Evolutionary conservation across 2,329 filamentous ascomycete genomes (phyloP).

Genomic region (Fusarium sp.): DNA sequence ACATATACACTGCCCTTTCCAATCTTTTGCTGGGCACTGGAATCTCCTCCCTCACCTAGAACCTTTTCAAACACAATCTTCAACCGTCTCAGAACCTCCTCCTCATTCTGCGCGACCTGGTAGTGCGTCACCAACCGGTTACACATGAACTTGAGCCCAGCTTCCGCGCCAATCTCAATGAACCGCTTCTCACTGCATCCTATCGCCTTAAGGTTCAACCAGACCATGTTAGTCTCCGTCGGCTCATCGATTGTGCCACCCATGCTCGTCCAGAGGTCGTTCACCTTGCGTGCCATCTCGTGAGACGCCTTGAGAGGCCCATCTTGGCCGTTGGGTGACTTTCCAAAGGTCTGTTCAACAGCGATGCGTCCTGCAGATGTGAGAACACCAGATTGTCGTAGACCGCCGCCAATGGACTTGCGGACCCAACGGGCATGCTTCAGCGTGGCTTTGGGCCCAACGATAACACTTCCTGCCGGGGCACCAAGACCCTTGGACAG

Average conservation of each 20-base stretch:
- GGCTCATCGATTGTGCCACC: slow-evolving; percentile 75
- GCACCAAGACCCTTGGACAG: slow-evolving; percentile 87
- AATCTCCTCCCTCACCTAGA: slow-evolving; percentile 35
- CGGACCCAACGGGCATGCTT: slow-evolving; percentile 57
- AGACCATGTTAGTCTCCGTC: slow-evolving; percentile 92
- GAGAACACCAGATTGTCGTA: slow-evolving; percentile 77
- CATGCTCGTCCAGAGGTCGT: slow-evolving; percentile 73
- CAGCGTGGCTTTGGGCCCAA: slow-evolving; percentile 56
- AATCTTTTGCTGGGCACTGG: slow-evolving; percentile 21
- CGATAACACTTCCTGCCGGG: slow-evolving; percentile 79
- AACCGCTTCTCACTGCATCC: slow-evolving; percentile 55
- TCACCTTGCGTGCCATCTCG: slow-evolving; percentile 68
- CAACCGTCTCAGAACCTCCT: slow-evolving; percentile 67
- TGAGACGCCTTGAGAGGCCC: slow-evolving; percentile 71
- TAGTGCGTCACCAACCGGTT: slow-evolving; percentile 60
- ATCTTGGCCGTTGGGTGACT: slow-evolving; percentile 50
- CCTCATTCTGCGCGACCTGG: slow-evolving; percentile 69
- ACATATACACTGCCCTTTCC: slow-evolving; percentile 42
- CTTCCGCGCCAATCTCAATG: slow-evolving; percentile 51
- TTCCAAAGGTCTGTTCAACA: slow-evolving; percentile 60
- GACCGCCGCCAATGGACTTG: slow-evolving; percentile 79
- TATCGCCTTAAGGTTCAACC: slow-evolving; percentile 76
- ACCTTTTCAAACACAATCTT: slow-evolving; percentile 61
- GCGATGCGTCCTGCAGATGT: slow-evolving; percentile 76
- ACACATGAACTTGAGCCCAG: slow-evolving; percentile 53